These are phyloP conservation scores for Globisporangium carolinianum DNA, from an alignment of 352 stramenopile genomes.

Conservation along the genomic window DNA sequence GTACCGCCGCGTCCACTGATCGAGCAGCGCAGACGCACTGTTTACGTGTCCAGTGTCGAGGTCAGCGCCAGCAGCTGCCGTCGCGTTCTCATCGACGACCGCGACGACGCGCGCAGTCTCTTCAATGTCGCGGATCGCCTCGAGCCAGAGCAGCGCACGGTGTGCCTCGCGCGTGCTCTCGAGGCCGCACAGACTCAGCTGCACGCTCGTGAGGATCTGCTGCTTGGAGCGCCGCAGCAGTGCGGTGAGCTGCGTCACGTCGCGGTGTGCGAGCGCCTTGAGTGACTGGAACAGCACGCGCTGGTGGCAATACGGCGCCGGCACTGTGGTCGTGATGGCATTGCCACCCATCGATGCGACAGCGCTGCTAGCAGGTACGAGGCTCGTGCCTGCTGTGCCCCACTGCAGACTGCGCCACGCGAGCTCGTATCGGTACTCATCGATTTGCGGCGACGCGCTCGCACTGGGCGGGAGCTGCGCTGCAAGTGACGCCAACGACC, in stretches of 20 bases:
- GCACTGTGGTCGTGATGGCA: background rate
- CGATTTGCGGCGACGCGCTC: slow-evolving; percentile 12
- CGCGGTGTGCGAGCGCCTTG: slow-evolving; percentile 46
- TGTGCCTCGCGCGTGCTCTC: slow-evolving; percentile 64
- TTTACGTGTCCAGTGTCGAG: too few relatives aligned
- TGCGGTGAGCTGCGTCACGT: slow-evolving; percentile 30
- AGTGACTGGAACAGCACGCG: slow-evolving; percentile 44
- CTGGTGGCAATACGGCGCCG: slow-evolving; percentile 38
- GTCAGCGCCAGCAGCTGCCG: background rate
- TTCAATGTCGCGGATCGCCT: slow-evolving; percentile 62
- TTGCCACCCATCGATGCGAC: background rate
- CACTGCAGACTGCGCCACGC: slow-evolving; percentile 81
- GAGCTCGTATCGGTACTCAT: slow-evolving; percentile 67
- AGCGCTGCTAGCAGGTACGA: background rate
- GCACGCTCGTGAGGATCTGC: slow-evolving; percentile 41
- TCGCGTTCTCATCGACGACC: background rate
- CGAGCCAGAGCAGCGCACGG: slow-evolving; percentile 39
- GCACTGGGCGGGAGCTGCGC: slow-evolving; percentile 1
- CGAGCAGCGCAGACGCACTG: slow-evolving; percentile 16
- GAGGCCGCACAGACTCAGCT: slow-evolving; percentile 57
- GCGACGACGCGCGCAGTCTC: slow-evolving; percentile 20
- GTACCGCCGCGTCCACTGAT: slow-evolving; percentile 36
- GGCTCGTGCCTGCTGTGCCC: slow-evolving; percentile 27
- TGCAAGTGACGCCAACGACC: slow-evolving; percentile 36
- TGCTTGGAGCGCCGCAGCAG: slow-evolving; percentile 35